phyloP scores from a whole-genome alignment of 2,329 filamentous ascomycete species.

The Phyllosticta ampelicida region DNA sequence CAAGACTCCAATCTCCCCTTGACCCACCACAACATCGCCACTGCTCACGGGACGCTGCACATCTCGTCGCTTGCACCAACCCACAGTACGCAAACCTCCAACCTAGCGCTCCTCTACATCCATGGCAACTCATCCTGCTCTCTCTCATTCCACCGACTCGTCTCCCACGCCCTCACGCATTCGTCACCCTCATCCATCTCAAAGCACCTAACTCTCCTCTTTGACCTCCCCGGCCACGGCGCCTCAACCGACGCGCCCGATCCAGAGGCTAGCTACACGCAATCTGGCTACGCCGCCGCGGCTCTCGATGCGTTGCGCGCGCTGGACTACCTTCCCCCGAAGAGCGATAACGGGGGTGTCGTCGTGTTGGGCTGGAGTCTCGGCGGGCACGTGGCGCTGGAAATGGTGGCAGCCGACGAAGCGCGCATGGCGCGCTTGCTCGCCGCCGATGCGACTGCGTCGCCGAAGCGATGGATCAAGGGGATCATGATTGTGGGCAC shows the following conservation, averaged over 20 bases:
- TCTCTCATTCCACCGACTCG: conserved; percentile 20
- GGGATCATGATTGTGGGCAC: conserved; percentile 23
- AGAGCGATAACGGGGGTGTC: neutral
- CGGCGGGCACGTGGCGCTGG: conserved; percentile 24
- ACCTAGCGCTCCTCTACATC: conserved; percentile 20
- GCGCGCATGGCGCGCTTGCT: neutral
- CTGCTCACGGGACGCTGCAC: neutral
- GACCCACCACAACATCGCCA: conserved; percentile 1
- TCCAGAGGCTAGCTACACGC: conserved; percentile 18
- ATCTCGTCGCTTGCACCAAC: neutral
- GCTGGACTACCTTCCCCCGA: conserved; percentile 12
- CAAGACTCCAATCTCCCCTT: neutral
- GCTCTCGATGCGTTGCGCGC: conserved; percentile 20
- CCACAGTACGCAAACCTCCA: neutral
- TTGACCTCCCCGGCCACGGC: conserved; percentile 28
- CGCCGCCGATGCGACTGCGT: neutral
- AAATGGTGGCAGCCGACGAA: conserved; percentile 16
- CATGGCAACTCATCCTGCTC: conserved; percentile 23
- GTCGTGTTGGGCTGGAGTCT: conserved; percentile 23
- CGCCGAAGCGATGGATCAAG: conserved; percentile 5
- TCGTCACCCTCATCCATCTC: conserved; percentile 7
- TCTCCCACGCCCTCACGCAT: conserved; percentile 9
- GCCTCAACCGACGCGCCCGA: conserved; percentile 18
- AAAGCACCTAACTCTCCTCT: conserved; percentile 17
- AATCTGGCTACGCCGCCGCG: conserved; percentile 22